Evolutionary conservation across 2,329 filamentous ascomycete genomes (phyloP), one percentile per base, ranked within the genome.

Genomic region (Aspergillus pseudoterreus): DNA sequence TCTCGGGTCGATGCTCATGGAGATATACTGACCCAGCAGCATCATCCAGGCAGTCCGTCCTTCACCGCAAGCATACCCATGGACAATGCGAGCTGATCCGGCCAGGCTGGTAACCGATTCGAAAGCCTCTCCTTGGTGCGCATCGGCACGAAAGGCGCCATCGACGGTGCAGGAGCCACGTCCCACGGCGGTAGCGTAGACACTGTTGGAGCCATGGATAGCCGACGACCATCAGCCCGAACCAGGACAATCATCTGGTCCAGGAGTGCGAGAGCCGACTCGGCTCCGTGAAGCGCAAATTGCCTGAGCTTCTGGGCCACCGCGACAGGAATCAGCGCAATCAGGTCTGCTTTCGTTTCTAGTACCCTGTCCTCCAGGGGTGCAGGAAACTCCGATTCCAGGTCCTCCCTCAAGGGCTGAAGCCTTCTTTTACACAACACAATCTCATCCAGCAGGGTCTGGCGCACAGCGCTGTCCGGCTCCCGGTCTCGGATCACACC

Each of bases 1-100:
- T 11, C 27, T 30, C 9, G 6, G 24, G 24, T 9, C 24, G 24
- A 9, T 19, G 24, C 24, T 6, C 24, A 27, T 27, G 24, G 24
- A 27, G 24, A 27, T 6, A 27, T 6, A 9, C 24, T 10, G 27
- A 30, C 6, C 27, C 27, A 8, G 27, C 27, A 10, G 27, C 6
- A 30, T 30, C 27, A 30, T 30, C 27, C 27, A 8, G 27, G 27
- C 1, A 30, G 8, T 11, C 6, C 14, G 4, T 38, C 39, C 22
- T 47, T 47, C 14, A 48, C 6, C 2, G 36, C 46, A 32, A 48
- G 46, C 46, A 48, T 48, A 3, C 46, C 46, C 46, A 48, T 48
- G 11, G 46, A 48, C 11, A 48, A 21, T 12, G 46, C 46, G 8
- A 48, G 6, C 21, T 41, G 8, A 33, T 48, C 46, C n/a, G 38